Evolutionary conservation across 2,329 filamentous ascomycete species (phyloP), one percentile per base, ranked within the genome.

Genomic region (Cordyceps cateniannulata): DNA sequence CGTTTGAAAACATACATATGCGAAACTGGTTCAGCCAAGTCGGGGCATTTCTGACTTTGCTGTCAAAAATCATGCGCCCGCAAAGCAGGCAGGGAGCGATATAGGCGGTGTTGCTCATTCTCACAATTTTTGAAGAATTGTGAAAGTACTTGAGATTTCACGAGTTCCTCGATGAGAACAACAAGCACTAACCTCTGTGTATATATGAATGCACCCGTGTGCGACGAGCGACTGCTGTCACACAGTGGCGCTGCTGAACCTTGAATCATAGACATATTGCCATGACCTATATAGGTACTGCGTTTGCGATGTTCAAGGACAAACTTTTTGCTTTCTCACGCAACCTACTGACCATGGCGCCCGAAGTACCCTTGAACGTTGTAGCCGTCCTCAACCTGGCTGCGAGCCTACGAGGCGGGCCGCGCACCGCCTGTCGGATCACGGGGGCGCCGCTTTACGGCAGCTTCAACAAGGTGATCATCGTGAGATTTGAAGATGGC

Each of bases 1-100:
- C 29, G 22, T 25, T 12, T 7, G 7, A 10, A 44, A 54, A 24
- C 53, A 12, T 25, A 56, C 53, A 42, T 24, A 56, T 47, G 20
- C 53, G 53, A 5, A 47, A 56, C 38, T 56, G 42, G n/a, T 48
- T 56, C 42, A 48, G 10, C 53, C 42, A 56, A 22, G 53, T 35
- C 14, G 44, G 29, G 3, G n/a, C n/a, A 20, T 35, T 24, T 22
- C 38, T 44, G 8, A 35, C 20, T 24, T 25, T 7, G 14, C 27
- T 8, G 20, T 56, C 53, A n/a, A 56, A 56, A 27, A 56, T 20
- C 53, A 48, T 56, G 6, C 27, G 44, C 20, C 53, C 53, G 27
- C 53, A 56, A 22, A 56, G 53, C 42, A 56, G 20, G 20, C 53
- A 56, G 14, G 53, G 53, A 48, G 29, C n/a, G 14, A 48, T 14